Percentiles rank a stretch among this genome's conserved stretches.
Conservation (phyloP, 805 yeast species). For the Kazachstania taianensis region DNA sequence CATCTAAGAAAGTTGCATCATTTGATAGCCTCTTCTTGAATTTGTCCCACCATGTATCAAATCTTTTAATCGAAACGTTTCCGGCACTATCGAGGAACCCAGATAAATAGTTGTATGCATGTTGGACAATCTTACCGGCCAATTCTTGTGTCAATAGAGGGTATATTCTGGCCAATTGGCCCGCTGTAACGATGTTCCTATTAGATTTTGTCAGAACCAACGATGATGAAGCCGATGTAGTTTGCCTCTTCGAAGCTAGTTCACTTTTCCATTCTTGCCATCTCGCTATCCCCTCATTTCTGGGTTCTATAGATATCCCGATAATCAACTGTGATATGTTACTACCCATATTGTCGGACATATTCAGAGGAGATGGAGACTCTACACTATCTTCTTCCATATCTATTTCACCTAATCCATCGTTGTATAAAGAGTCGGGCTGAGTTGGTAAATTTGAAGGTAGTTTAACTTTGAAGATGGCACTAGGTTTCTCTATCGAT, state of each 20-base stretch:
- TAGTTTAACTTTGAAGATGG: constrained; percentile 70
- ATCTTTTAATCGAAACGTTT: constrained; percentile 75
- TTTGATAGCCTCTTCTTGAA: constrained; percentile 64
- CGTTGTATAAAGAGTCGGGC: constrained; percentile 7
- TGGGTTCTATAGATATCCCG: constrained; percentile 88
- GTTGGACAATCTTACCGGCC: constrained; percentile 81
- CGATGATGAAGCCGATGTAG: constrained; percentile 9
- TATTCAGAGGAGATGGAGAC: too few species aligned
- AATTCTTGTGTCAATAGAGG: constrained; percentile 44
- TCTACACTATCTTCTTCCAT: constrained; percentile 46
- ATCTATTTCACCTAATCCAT: constrained; percentile 46
- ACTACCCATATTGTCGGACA: constrained; percentile 27
- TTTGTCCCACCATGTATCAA: constrained; percentile 93
- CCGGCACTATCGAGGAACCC: constrained; percentile 78
- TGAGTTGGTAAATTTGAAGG: constrained; percentile 9
- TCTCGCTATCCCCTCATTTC: constrained; percentile 50
- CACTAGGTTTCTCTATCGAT: constrained; percentile 67
- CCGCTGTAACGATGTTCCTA: constrained; percentile 18
- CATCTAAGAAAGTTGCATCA: constrained; percentile 75
- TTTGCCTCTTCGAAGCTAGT: constrained; percentile 8
- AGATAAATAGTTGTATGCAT: constrained; percentile 83
- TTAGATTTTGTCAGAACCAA: constrained; percentile 24
- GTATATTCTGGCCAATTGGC: constrained; percentile 27
- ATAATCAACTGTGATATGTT: constrained; percentile 37
- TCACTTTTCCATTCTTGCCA: constrained; percentile 35